Conservation (phyloP, 176 grass and related monocot genomes). For the Panicum miliaceum region DNA sequence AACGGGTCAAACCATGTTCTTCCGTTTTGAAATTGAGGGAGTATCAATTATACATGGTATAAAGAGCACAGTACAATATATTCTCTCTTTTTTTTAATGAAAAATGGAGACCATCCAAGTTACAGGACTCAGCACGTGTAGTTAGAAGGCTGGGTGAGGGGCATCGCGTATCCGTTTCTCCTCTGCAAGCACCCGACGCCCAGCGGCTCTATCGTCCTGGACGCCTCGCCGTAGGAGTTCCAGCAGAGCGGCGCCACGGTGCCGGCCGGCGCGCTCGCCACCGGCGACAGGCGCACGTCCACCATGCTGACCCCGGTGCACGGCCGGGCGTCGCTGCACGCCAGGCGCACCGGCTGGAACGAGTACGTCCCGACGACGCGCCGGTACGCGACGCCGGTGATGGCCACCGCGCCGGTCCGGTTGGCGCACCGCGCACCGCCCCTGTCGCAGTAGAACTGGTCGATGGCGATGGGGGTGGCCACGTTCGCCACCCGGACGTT, state of each 20-base stretch:
- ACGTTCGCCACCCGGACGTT: conserved; percentile 65
- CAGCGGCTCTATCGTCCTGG: conserved; percentile 39
- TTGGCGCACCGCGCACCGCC: conserved; percentile 54
- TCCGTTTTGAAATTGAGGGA: too few species aligned
- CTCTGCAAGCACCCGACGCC: conserved; percentile 57
- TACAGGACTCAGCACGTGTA: conserved; percentile 50
- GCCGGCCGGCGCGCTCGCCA: not conserved
- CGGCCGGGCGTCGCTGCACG: conserved; percentile 73
- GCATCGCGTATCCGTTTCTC: conserved; percentile 49
- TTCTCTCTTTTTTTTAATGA: too few species aligned
- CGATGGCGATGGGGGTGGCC: conserved; percentile 64
- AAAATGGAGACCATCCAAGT: not conserved
- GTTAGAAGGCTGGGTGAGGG: conserved; percentile 55
- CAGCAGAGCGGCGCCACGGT: conserved; percentile 55
- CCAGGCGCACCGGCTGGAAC: conserved; percentile 63
- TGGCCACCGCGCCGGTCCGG: conserved; percentile 58
- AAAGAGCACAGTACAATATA: too few species aligned
- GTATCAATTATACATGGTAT: too few species aligned
- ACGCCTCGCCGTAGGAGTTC: conserved; percentile 62
- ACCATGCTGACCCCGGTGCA: conserved; percentile 58
- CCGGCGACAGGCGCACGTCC: conserved; percentile 54
- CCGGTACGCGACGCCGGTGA: conserved; percentile 58
- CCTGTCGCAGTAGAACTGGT: conserved; percentile 86
- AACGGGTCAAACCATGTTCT: too few species aligned
- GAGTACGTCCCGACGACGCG: conserved; percentile 62